phyloP scores from a whole-genome alignment of 2,329 filamentous ascomycete genomes.

The Aspergillus luchuensis region DNA sequence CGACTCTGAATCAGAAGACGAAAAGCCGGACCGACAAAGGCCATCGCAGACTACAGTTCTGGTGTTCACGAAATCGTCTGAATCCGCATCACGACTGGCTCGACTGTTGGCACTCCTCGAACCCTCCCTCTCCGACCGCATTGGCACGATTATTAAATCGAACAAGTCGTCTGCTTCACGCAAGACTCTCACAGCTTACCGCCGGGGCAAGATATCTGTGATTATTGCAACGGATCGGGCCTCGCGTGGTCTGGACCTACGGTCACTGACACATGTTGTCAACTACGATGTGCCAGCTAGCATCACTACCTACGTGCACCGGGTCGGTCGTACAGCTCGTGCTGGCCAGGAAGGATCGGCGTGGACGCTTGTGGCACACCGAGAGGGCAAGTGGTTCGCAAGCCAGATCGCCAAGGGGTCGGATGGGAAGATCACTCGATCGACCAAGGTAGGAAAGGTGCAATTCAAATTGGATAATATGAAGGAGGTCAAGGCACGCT shows the following conservation, averaged over 20 bases:
- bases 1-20: conserved; percentile 23
- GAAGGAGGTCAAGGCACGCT: conserved; percentile 34
- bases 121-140: conserved; percentile 57
- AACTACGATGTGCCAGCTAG: conserved; percentile 91
- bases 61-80: conserved; percentile 89
- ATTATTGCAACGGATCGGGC: conserved; percentile 93
- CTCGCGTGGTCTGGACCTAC: conserved; percentile 83
- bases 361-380: conserved; percentile 82
- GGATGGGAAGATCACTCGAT: conserved; percentile 37
- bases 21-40: conserved; percentile 28
- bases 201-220: conserved; percentile 64
- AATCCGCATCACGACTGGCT: conserved; percentile 81
- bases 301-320: conserved; percentile 82
- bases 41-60: conserved; percentile 56
- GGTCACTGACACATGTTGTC: conserved; percentile 77
- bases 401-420: conserved; percentile 67
- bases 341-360: conserved; percentile 75
- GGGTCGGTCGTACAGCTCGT: conserved; percentile 86
- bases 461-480: conserved; percentile 33
- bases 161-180: conserved; percentile 71
- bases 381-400: conserved; percentile 90
- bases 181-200: conserved; percentile 68
- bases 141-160: conserved; percentile 75
- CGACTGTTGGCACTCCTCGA: conserved; percentile 72
- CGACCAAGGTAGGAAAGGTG: conserved; percentile 32